Base-by-base conservation (phyloP, 2,329 filamentous ascomycete species). In the Periconia macrospinosa region DNA sequence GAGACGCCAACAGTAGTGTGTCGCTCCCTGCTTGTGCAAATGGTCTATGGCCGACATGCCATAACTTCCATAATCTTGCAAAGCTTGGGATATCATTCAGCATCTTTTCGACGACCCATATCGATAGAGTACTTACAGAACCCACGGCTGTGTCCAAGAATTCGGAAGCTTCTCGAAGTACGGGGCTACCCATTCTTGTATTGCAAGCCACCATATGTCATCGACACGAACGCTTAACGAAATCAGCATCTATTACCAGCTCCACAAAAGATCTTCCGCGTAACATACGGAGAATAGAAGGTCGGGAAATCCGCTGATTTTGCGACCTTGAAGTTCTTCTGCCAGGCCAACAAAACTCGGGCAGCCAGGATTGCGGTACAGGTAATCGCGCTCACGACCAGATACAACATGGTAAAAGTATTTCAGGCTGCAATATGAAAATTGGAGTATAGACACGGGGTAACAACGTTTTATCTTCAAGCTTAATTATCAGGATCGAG, bases 1-100 rank as follows among this genome's bases (percentile, higher is more conserved):
- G 42, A 17, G 42, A 35, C 17, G 49, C 19, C 17, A 51, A 19
- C n/a, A 51, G 18, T 15, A 51, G 23, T 27, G 41, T 51, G 20
- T 51, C 49, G 15, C 30, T 35, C 13, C 44, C 44, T 8, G 18
- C 19, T 30, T 46, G 5, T 23, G 27, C 15, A 30, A 46, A 46
- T 11, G 44, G 44, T 35, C 33, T 15, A 30, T 46, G 44, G 6
- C 44, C 30, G 13, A 46, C 27, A 33, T 30, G 27, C 44, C 44
- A 46, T 11, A 46, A 14, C 11, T n/a, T 37, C 33, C 33, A 37
- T n/a, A 37, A 6, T n/a, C 33, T 37, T 14, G 33, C 33, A 37
- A 37, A 37, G 11, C 33, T 37, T 14, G 5, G 3, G 5, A 37
- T 6, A 13, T 5, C 5, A 5, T 6, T 37, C 11, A 13, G 33